Evolutionary conservation across 2,329 filamentous ascomycete genomes (phyloP), one percentile per base, ranked within the genome.

Genomic region (Alternaria consortialis): DNA sequence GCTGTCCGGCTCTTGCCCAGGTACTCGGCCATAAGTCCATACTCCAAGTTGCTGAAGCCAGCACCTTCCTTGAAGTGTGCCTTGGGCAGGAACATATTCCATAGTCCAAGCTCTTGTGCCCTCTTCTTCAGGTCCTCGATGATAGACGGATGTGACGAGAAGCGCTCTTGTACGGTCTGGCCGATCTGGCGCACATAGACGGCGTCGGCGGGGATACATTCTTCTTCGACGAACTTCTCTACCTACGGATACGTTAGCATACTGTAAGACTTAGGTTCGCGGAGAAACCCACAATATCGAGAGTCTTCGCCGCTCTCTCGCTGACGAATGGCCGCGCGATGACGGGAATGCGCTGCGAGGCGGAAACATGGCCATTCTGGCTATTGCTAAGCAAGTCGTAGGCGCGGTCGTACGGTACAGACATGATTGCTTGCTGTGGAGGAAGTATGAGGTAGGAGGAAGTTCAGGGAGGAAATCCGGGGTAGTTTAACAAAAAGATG

Each of bases 21-120:
- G 82, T 92, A 91, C 83, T 99, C 95, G 17, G 95, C 95, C 94
- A 98, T 99, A 72, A 99, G 83, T 12, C 94, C 95, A 77, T 99
- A 99, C 82, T 99, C 95, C 64, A 99, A 84, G 81, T 98, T 99
- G 62, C 89, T 92, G 83, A 93, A 97, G 34, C 95, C 95, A 25
- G 94, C 93, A 1, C 93, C 96, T 83, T 97, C 92, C 79, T 91
- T 92, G 86, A 97, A 98, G 82, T 97, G 94, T 72, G 90, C 93
- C 83, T 91, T 94, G 67, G 95, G 92, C 70, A 99, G 82, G 85
- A 99, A 99, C 90, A 99, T 91, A 82, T 99, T 99, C 95, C 95
- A 99, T 46, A 99, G 85, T 1, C 94, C 95, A 27, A 97, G 86
- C 70, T 90, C 86, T 75, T 85, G 87, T 44, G 94, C 95, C 79